Percentiles rank a stretch among this genome's conserved stretches.
phyloP scores from a whole-genome alignment of 2,329 filamentous ascomycete genomes.

The Monosporascus sp. region DNA sequence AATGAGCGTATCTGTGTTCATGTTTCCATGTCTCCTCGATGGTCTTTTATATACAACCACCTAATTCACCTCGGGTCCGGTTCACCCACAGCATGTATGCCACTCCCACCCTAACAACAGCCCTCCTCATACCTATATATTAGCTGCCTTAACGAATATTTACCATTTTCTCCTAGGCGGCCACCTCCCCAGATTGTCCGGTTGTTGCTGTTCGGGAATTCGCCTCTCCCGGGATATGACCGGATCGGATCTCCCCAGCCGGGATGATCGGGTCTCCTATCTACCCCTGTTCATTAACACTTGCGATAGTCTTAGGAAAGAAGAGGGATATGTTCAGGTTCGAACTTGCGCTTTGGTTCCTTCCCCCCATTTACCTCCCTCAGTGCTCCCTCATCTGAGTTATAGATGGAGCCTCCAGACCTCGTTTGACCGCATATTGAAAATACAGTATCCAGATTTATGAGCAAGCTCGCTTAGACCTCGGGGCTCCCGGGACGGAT shows the following conservation, averaged over 20 bases:
- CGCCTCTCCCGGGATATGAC: slow-evolving; percentile 15
- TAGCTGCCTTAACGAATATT: not conserved
- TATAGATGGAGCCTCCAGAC: slow-evolving; percentile 11
- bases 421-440: slow-evolving; percentile 25
- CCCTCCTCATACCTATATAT: not conserved
- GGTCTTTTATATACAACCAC: no score
- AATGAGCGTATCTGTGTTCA: no score
- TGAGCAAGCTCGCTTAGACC: no score
- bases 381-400: slow-evolving; percentile 9
- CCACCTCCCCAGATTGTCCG: slow-evolving; percentile 20
- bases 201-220: slow-evolving; percentile 13
- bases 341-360: no score
- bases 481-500: no score
- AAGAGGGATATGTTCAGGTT: no score
- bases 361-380: not conserved
- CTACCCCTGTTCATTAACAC: no score
- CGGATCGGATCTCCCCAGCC: slow-evolving; percentile 28
- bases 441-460: slow-evolving; percentile 24
- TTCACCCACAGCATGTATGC: no score
- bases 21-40: no score
- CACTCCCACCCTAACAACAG: not conserved
- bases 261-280: slow-evolving; percentile 10
- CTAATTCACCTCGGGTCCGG: no score
- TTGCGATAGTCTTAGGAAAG: no score
- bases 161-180: slow-evolving; percentile 12